phyloP scores from a whole-genome alignment of 805 yeast genomes.

The Yamadazyma kitorensis region DNA sequence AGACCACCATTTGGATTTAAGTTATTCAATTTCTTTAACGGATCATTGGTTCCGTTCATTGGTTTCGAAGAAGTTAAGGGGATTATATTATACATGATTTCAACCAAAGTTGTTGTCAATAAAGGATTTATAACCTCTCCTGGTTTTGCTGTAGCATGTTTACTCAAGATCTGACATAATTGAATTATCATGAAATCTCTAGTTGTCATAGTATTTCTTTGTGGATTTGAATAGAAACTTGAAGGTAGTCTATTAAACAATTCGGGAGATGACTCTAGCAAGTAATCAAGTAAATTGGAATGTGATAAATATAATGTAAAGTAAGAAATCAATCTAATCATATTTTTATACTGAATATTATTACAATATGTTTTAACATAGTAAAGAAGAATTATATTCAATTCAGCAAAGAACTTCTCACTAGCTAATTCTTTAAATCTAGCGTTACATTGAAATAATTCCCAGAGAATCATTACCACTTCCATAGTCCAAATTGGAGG shows the following conservation, averaged over 20 bases:
- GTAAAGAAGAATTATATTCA: slow-evolving; percentile 53
- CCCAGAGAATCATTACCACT: slow-evolving; percentile 68
- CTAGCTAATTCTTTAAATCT: slow-evolving; percentile 41
- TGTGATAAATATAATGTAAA: slow-evolving; percentile 51
- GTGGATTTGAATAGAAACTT: slow-evolving; percentile 37
- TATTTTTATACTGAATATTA: slow-evolving; percentile 33
- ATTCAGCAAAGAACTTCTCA: slow-evolving; percentile 49
- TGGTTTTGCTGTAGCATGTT: slow-evolving; percentile 14
- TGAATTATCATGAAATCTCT: slow-evolving; percentile 64
- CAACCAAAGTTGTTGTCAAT: slow-evolving; percentile 48
- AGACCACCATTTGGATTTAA: slow-evolving; percentile 39
- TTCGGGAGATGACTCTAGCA: slow-evolving; percentile 44
- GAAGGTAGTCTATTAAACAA: slow-evolving; percentile 54
- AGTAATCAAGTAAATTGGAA: slow-evolving; percentile 33
- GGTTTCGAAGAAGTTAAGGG: slow-evolving; percentile 27
- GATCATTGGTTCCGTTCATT: slow-evolving; percentile 15
- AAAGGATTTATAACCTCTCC: slow-evolving; percentile 23
- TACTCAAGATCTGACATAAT: slow-evolving; percentile 39
- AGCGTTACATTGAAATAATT: slow-evolving; percentile 69
- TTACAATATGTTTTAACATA: slow-evolving; percentile 52
- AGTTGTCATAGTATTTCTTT: slow-evolving; percentile 45
- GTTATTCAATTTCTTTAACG: slow-evolving; percentile 25
- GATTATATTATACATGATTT: slow-evolving; percentile 60
- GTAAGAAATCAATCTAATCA: slow-evolving; percentile 51
- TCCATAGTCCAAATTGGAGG: slow-evolving; percentile 53